A percentile compares a stretch with the other conserved stretches of the same genome.
phyloP scores from a whole-genome alignment of 2,329 filamentous ascomycete genomes.

The Nectriaceae sp. region DNA sequence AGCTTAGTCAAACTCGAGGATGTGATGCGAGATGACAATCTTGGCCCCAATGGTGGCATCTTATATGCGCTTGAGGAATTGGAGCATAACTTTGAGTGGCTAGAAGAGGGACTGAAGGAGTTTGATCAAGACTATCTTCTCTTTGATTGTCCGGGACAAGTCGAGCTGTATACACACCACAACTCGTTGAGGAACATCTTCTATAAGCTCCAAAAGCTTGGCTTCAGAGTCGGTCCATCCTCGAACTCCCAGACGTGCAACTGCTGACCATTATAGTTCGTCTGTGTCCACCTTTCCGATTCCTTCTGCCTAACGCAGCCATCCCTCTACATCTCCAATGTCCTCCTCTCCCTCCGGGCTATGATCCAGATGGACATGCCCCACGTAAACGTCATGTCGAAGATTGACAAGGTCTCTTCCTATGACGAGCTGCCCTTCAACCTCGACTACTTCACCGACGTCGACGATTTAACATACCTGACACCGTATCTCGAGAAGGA shows the following conservation, averaged over 20 bases:
- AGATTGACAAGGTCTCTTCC: constrained; percentile 89
- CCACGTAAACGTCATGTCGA: constrained; percentile 93
- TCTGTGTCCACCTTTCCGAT: constrained; percentile 91
- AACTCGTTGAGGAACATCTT: constrained; percentile 90
- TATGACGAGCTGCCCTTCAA: constrained; percentile 92
- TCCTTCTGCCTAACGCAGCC: constrained; percentile 92
- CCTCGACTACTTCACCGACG: constrained; percentile 95
- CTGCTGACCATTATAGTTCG: constrained; percentile 61
- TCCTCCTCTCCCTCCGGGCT: constrained; percentile 87
- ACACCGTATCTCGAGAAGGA: constrained; percentile 80
- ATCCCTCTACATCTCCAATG: constrained; percentile 90
- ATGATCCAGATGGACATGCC: constrained; percentile 99
- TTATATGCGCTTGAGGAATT: constrained; percentile 94
- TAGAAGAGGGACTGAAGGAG: constrained; percentile 77
- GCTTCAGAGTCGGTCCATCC: constrained; percentile 74
- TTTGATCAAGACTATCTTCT: constrained; percentile 89
- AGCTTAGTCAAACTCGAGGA: constrained; percentile 88
- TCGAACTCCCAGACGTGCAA: neutral
- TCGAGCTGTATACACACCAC: constrained; percentile 96
- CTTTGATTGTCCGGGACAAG: constrained; percentile 96
- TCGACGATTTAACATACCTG: constrained; percentile 87
- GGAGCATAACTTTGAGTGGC: constrained; percentile 91
- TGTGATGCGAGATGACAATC: constrained; percentile 86
- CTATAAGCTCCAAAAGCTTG: constrained; percentile 84
- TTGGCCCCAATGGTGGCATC: constrained; percentile 91